Evolutionary conservation across 371 early-diverging fungal species (phyloP), one percentile per base, ranked within the genome.

Genomic region (Saksenaea oblongispora): DNA sequence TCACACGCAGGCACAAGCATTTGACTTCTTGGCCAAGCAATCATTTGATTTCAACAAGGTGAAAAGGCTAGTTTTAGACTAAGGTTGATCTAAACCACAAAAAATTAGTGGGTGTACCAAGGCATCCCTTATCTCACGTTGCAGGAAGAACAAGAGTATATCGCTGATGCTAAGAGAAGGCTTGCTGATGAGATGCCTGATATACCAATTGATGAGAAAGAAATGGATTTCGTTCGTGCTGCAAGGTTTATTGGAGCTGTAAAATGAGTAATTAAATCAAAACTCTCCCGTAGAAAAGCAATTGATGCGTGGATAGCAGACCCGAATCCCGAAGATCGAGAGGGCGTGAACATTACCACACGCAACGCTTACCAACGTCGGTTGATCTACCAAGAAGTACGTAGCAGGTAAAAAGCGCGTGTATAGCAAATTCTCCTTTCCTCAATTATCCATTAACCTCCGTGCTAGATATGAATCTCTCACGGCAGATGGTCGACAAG

Each of bases 31-130:
- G 31, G 73, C 85, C 11, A 78, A 83, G 35, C 88, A 91, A 70
- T 68, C 81, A 1, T 95, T 96, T 75, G 92, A 95, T 66, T 94
- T 96, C 58, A 93, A 93, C 78, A 90, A 91, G 67, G 76, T 70
- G 58, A 11, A n/a, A 26, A 41, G 0, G 34, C 1, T 15, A 26
- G 1, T 15, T 44, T n/a, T 1, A 17, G 44, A 44, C 1, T 10
- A 11, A 7, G 7, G 14, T n/a, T 10, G 13, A 11, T 2, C 18
- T 44, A 44, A 7, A 10, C 24, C 5, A 22, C 10, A 47, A 10
- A 22, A 47, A 47, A 47, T 22, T 59, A 77, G 70, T 88, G 87
- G 87, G 76, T 89, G 1, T 83, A 87, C 66, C 72, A 82, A 78
- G 95, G 95, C 13, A 80, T 93, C 8, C 90, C 92, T 9, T 95